Conservation (phyloP, 345 rosid species). For the Hypericum androsaemum region DNA sequence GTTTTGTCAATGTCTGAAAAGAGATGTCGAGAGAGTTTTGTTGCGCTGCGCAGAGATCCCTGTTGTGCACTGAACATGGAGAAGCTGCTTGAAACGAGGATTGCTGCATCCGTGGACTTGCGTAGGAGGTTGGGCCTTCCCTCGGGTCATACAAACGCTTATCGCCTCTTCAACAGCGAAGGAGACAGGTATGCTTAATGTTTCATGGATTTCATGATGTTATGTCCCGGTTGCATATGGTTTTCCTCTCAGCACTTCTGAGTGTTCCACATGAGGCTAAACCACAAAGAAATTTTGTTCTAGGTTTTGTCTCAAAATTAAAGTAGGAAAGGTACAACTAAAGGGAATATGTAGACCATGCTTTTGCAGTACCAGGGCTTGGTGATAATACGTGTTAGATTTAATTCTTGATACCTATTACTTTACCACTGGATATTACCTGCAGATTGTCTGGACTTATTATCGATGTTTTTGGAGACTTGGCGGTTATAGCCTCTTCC, state of each 20-base stretch:
- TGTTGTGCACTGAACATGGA: constrained; percentile 67
- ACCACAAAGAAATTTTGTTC: too few relatives aligned
- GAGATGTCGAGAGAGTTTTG: not conserved
- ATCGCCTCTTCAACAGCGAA: constrained; percentile 77
- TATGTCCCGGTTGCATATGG: too few relatives aligned
- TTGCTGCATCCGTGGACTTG: constrained; percentile 50
- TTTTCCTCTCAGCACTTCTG: too few relatives aligned
- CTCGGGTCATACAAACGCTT: constrained; percentile 57
- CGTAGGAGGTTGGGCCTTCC: constrained; percentile 64
- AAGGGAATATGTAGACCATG: too few relatives aligned
- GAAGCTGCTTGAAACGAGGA: constrained; percentile 59
- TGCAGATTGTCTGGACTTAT: constrained; percentile 79
- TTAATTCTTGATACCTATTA: too few relatives aligned
- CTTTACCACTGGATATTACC: not conserved
- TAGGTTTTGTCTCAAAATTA: too few relatives aligned
- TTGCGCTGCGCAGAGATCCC: constrained; percentile 47
- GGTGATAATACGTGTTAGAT: too few relatives aligned
- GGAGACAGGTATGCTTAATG: constrained; percentile 63
- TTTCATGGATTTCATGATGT: not conserved
- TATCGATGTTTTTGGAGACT: constrained; percentile 79
- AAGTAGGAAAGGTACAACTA: too few relatives aligned
- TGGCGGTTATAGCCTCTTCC: constrained; percentile 89
- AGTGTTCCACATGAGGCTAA: too few relatives aligned
- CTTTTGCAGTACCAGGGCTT: too few relatives aligned
- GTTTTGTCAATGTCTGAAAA: not conserved